Conservation (phyloP, 148 eudicot species). For the Rhododendron molle region DNA sequence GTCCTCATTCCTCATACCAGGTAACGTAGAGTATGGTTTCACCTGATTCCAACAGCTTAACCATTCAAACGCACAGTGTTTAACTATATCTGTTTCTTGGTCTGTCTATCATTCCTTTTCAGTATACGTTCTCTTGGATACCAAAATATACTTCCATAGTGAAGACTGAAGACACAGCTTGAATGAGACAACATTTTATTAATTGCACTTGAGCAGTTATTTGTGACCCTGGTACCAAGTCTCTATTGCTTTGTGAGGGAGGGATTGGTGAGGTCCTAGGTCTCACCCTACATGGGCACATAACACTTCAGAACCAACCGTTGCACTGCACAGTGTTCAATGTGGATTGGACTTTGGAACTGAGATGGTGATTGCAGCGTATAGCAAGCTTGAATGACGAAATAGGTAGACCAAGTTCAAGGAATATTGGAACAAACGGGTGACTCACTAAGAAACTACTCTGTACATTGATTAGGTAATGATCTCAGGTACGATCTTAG, state of each 20-base stretch:
- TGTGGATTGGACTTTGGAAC: background rate
- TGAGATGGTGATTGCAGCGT: background rate
- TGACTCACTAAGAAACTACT: background rate
- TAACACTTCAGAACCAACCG: background rate
- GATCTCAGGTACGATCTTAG: background rate
- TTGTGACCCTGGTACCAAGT: background rate
- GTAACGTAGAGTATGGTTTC: background rate
- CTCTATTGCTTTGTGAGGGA: background rate
- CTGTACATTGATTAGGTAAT: background rate
- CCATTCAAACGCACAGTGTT: background rate
- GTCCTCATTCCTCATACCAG: background rate
- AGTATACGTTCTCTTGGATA: background rate
- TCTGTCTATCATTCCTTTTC: background rate
- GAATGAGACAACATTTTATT: background rate
- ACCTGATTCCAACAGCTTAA: background rate
- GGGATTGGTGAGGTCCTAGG: background rate
- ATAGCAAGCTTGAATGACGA: background rate
- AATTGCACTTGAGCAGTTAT: background rate
- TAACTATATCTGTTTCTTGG: background rate
- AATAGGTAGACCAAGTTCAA: background rate
- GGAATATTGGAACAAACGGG: background rate
- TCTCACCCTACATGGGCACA: background rate
- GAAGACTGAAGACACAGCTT: background rate
- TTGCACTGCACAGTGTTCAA: background rate
- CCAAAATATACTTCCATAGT: background rate